Evolutionary conservation across 75 land plant genomes (phyloP), one percentile per base, ranked within the genome.

Genomic region (Picea sitchensis): DNA sequence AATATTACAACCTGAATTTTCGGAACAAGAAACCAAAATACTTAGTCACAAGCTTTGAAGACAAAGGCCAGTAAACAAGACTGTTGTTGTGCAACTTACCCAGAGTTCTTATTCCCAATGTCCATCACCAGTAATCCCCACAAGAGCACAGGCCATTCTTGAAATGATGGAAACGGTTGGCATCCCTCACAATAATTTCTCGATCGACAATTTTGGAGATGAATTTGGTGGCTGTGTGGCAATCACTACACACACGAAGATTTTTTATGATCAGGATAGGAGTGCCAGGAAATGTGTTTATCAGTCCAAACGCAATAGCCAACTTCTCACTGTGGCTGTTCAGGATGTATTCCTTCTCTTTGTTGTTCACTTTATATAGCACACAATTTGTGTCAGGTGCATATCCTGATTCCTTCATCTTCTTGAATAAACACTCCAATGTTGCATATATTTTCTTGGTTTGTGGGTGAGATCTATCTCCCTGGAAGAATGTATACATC

Each of bases 91-190:
- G 56, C 56, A 9, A 51, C 12, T 60, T 60, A 17, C 62, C 62
- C 62, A 60, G 4, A 18, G n/a, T 60, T 60, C 62, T 44, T 44
- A 13, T 41, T 3, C 51, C 14, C 74, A 9, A 44, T 8, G 8
- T 20, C 3, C 9, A 76, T 76, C 67, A 76, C 63, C 77, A 76
- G 34, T 59, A 67, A 64, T 79, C 76, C 73, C 77, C 86, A 84
- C 86, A 84, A 18, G 86, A 78, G 60, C 86, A 84, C 14, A 47
- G 12, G 61, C 86, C 86, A 78, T 78, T 60, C 64, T 83, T 78
- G 81, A 84, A 84, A 64, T 78, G 75, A 78, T 84, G 86, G 2
- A 83, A 67, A 26, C 80, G 80, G 36, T 47, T 56, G 26, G 51
- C 30, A 26, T 84, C 86, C 57, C 86, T 58, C 38, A 84, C 67